A percentile compares a stretch with the other conserved stretches of the same genome.
Evolutionary conservation across 2,329 filamentous ascomycete genomes (phyloP).

Genomic region (Colletotrichum navitas): DNA sequence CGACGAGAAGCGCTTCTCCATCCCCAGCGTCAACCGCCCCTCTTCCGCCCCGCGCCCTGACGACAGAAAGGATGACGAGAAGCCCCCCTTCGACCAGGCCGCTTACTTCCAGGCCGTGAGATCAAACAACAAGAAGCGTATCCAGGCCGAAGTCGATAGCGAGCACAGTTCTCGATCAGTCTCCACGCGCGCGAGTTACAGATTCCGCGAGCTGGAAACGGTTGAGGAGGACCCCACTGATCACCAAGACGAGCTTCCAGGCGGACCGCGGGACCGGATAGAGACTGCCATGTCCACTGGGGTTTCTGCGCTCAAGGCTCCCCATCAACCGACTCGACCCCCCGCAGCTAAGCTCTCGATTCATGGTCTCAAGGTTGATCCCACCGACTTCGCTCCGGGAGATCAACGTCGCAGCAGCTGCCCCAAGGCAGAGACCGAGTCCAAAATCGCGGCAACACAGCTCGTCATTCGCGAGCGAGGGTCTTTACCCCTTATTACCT

Average conservation of each 20-base stretch:
- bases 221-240: conserved; percentile 29
- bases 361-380: conserved; percentile 25
- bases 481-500: conserved; percentile 36
- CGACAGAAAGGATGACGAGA: background rate
- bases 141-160: conserved; percentile 32
- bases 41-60: background rate
- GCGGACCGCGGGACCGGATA: conserved; percentile 24
- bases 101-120: conserved; percentile 28
- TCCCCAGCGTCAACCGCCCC: conserved; percentile 2
- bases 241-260: conserved; percentile 11
- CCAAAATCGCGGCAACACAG: conserved; percentile 25
- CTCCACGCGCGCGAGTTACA: conserved; percentile 35
- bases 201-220: conserved; percentile 32
- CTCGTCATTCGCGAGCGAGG: conserved; percentile 36
- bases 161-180: conserved; percentile 32
- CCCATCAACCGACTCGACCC: conserved; percentile 7
- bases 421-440: conserved; percentile 17
- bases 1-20: conserved; percentile 12
- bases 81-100: conserved; percentile 13
- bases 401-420: conserved; percentile 31
- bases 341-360: conserved; percentile 19
- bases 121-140: conserved; percentile 14
- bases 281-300: conserved; percentile 24
- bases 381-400: background rate
- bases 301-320: conserved; percentile 2